phyloP scores from a whole-genome alignment of 305 asterid species.

The Fraxinus platypoda region DNA sequence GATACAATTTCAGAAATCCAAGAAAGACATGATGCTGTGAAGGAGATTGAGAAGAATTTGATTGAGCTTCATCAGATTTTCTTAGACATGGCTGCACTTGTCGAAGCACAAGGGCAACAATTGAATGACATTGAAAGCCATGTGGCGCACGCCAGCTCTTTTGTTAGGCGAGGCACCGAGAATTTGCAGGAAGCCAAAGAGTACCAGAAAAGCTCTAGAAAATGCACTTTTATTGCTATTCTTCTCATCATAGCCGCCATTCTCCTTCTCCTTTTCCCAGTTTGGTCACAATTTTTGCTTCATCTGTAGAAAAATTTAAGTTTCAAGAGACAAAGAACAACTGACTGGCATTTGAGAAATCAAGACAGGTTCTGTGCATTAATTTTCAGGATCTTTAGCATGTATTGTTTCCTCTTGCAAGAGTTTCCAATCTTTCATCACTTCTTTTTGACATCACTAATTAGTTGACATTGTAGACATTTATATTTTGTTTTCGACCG shows the following conservation, averaged over 20 bases:
- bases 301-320: background rate
- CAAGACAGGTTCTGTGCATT: background rate
- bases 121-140: slow-evolving; percentile 68
- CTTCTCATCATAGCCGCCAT: slow-evolving; percentile 45
- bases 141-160: slow-evolving; percentile 71
- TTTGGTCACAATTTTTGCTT: slow-evolving; percentile 53
- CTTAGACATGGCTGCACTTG: slow-evolving; percentile 74
- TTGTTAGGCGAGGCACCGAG: slow-evolving; percentile 72
- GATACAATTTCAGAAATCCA: slow-evolving; percentile 73
- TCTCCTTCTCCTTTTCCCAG: slow-evolving; percentile 43
- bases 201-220: slow-evolving; percentile 63
- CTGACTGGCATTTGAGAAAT: background rate
- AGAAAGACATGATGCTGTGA: slow-evolving; percentile 73
- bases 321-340: background rate
- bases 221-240: slow-evolving; percentile 57
- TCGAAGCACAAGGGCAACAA: slow-evolving; percentile 80
- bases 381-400: background rate
- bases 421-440: background rate
- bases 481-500: background rate
- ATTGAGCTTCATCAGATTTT: slow-evolving; percentile 77
- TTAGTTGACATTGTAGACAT: background rate
- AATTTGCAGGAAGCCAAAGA: slow-evolving; percentile 64
- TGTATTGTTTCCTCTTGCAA: background rate
- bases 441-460: background rate
- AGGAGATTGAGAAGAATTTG: slow-evolving; percentile 72